Base-by-base conservation (phyloP, 23 red algal species). In the Gracilaria vermiculophylla region DNA sequence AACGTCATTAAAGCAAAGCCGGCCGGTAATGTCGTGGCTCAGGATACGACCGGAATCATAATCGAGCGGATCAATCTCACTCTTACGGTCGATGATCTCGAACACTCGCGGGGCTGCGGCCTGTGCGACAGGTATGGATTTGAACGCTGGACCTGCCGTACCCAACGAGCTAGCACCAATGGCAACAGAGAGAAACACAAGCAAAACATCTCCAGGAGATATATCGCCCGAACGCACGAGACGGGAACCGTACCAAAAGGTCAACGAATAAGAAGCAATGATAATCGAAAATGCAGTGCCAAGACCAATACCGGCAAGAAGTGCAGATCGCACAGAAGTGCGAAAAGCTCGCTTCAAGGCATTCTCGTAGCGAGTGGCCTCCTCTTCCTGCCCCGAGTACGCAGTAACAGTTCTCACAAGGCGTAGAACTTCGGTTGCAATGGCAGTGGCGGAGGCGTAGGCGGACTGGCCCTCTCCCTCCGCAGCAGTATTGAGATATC, bases 161-260 rank as follows among this genome's bases (percentile, higher is more conserved):
- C 95, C 95, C 57, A 98, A 58, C n/a, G 87, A 92, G 53, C 86
- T 92, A 29, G 86, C 76, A 15, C 94, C 94, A 21, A 96, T 89
- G 2, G 91, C 53, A 8, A 89, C 86, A 5, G 83, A 84, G 43
- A 96, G 80, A 53, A 96, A 92, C 41, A 80, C 94, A 19, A 82
- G 69, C 33, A 96, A 41, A 49, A 92, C 58, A 77, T 96, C 85
- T 39, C 81, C 79, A 1, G 69, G 40, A 1, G 79, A 62, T 0
- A 92, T 67, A 12, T 78, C 67, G 34, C 89, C 87, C 25, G 50
- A 34, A 13, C 67, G 67, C 21, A 73, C 67, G 24, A 67, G 51
- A 49, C 86, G 36, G 75, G 58, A 53, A 61, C 62, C 39, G 34
- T 81, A 64, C 91, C 91, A 85, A 28, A 94, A 82, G 21, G 53